Evolutionary conservation across 2,329 filamentous ascomycete genomes (phyloP).

Genomic region (Microsporum audouinii): DNA sequence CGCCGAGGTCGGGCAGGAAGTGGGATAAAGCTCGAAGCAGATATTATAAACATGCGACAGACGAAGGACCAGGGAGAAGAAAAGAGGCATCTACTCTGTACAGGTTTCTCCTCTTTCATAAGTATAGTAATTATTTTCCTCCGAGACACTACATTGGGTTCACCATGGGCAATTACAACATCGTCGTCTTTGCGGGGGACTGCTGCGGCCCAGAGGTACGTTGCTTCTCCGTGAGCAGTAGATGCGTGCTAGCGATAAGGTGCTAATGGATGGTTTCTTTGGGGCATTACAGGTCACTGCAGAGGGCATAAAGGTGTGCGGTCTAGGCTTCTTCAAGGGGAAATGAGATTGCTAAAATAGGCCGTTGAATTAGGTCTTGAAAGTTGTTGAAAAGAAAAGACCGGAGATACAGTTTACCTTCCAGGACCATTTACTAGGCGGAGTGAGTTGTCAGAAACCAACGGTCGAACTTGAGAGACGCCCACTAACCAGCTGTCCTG

Average conservation of each 20-base stretch:
- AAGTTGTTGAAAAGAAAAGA: slow-evolving; percentile 60
- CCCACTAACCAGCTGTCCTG: background rate
- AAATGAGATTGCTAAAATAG: background rate
- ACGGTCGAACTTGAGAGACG: background rate
- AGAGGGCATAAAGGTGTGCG: slow-evolving; percentile 68
- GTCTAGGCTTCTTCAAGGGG: background rate
- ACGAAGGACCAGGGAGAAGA: too few species aligned
- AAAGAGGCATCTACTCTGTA: background rate
- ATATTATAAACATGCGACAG: background rate
- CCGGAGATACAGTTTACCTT: slow-evolving; percentile 74
- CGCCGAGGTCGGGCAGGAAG: background rate
- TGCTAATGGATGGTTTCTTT: slow-evolving; percentile 8
- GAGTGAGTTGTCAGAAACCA: slow-evolving; percentile 49
- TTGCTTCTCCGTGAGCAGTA: slow-evolving; percentile 6
- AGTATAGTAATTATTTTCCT: too few species aligned
- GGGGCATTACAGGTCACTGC: slow-evolving; percentile 52
- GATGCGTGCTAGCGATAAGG: slow-evolving; percentile 11
- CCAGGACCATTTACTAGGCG: slow-evolving; percentile 79
- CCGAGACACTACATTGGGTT: background rate
- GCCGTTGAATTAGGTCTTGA: slow-evolving; percentile 52
- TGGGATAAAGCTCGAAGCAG: background rate
- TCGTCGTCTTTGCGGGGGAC: slow-evolving; percentile 73
- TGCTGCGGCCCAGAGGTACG: slow-evolving; percentile 59
- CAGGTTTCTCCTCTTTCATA: background rate
- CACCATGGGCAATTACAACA: slow-evolving; percentile 44